These are phyloP conservation scores for Gastroboletus turbinatus DNA, from an alignment of 1,284 basidiomycete species.

Conservation along the genomic window DNA sequence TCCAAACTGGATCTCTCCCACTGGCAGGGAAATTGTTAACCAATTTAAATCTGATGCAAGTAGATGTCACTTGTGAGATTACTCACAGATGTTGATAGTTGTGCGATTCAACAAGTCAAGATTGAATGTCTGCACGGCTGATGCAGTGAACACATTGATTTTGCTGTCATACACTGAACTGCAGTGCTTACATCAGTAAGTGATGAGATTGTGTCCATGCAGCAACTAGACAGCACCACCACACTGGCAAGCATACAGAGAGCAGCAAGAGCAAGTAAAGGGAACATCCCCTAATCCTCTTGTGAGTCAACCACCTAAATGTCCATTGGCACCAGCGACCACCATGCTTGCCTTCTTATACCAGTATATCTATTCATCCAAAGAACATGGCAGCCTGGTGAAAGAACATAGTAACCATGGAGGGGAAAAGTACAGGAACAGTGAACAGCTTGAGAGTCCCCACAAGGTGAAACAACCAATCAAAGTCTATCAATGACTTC, in stretches of 20 bases:
- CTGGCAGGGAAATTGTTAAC: not conserved
- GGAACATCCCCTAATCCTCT: constrained; percentile 11
- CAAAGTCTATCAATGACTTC: no score
- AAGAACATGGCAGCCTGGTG: not conserved
- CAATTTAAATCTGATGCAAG: not conserved
- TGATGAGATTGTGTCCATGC: not conserved
- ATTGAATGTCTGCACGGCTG: not conserved
- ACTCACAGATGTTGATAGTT: not conserved
- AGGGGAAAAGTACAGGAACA: not conserved
- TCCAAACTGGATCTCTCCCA: not conserved
- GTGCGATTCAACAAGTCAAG: not conserved
- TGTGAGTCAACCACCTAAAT: not conserved
- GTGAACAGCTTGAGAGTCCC: not conserved
- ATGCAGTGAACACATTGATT: not conserved
- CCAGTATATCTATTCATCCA: not conserved
- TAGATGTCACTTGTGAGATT: not conserved
- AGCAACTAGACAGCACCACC: not conserved
- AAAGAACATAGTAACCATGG: not conserved
- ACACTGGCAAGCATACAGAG: not conserved
- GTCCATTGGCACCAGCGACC: not conserved
- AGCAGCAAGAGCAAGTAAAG: not conserved
- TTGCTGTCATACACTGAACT: not conserved
- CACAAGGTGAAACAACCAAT: no score
- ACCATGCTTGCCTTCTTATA: not conserved
- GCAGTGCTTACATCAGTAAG: not conserved